Evolutionary conservation across 495 filamentous ascomycete genomes (phyloP).

Genomic region (Penicillium macrosclerotiorum): DNA sequence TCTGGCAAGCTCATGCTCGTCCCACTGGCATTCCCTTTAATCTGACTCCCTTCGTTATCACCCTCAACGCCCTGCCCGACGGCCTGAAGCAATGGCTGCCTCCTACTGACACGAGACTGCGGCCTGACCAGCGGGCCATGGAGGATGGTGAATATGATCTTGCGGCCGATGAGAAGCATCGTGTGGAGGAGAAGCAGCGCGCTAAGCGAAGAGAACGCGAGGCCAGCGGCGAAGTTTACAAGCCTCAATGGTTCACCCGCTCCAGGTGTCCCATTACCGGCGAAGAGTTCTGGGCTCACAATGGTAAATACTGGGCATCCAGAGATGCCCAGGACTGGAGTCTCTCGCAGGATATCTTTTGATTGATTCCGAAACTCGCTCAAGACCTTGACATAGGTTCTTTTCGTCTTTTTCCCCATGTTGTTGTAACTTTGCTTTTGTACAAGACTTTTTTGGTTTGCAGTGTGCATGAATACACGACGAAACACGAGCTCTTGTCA

Average conservation of each 20-base stretch:
- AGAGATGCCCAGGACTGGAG: conserved; percentile 52
- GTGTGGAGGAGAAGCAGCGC: conserved; percentile 91
- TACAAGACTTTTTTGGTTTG: conserved; percentile 13
- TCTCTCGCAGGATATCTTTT: conserved; percentile 39
- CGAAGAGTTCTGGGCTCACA: conserved; percentile 87
- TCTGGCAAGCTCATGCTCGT: conserved; percentile 85
- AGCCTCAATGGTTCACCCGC: conserved; percentile 82
- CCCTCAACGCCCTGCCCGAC: conserved; percentile 84
- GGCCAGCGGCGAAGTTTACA: conserved; percentile 72
- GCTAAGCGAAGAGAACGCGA: conserved; percentile 72
- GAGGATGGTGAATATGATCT: conserved; percentile 94
- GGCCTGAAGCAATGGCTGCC: conserved; percentile 69
- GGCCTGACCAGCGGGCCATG: conserved; percentile 98
- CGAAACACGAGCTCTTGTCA: conserved; percentile 7
- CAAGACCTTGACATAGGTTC: no score
- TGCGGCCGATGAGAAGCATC: conserved; percentile 90
- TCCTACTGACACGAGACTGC: conserved; percentile 85
- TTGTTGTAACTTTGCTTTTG: conserved; percentile 9
- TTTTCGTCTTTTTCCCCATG: not conserved
- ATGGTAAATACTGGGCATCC: conserved; percentile 79
- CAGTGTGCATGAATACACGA: conserved; percentile 18
- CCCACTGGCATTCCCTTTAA: conserved; percentile 92
- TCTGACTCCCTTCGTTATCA: conserved; percentile 92
- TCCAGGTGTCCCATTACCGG: conserved; percentile 72
- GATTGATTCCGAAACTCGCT: no score